Evolutionary conservation across 495 filamentous ascomycete genomes (phyloP).

Genomic region (Opeltia flavorubescens): DNA sequence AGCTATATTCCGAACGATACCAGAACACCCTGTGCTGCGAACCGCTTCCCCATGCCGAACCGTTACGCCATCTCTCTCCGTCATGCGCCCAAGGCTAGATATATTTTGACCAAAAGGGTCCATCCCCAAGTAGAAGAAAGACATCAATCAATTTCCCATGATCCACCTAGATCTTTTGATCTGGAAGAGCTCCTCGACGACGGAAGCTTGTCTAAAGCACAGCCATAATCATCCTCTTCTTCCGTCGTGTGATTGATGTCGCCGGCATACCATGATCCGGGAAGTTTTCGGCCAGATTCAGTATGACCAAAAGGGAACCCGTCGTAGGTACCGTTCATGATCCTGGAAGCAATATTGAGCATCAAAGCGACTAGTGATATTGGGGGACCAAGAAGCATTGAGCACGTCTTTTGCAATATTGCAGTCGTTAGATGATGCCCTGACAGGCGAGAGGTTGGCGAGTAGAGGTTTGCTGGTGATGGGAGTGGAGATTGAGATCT

Average conservation of each 20-base stretch:
- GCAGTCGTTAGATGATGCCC: slow-evolving; percentile 45
- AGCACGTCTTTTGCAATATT: slow-evolving; percentile 60
- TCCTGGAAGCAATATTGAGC: slow-evolving; percentile 62
- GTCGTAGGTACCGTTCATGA: slow-evolving; percentile 38
- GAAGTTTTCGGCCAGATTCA: slow-evolving; percentile 9
- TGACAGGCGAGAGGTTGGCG: slow-evolving; percentile 25
- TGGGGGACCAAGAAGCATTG: slow-evolving; percentile 61
- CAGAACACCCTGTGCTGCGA: no score
- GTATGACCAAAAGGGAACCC: slow-evolving; percentile 10
- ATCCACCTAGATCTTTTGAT: slow-evolving; percentile 16
- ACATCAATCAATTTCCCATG: slow-evolving; percentile 15
- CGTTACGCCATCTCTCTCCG: no score
- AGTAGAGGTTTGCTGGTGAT: slow-evolving; percentile 48
- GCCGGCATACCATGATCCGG: slow-evolving; percentile 16
- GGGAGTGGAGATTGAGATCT: slow-evolving; percentile 60
- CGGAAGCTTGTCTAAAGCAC: slow-evolving; percentile 5
- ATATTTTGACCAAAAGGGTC: no score
- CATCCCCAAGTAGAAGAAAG: no score
- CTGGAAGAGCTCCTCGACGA: slow-evolving; percentile 15
- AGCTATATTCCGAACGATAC: no score
- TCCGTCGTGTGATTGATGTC: slow-evolving; percentile 11
- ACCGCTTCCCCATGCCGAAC: no score
- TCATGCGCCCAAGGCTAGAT: no score
- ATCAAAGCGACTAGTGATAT: slow-evolving; percentile 61
- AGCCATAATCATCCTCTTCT: slow-evolving; percentile 16